A percentile compares a stretch with the other conserved stretches of the same genome.
Evolutionary conservation across 192 early-diverging fungal genomes (phyloP).

Genomic region (Backusella westeae): DNA sequence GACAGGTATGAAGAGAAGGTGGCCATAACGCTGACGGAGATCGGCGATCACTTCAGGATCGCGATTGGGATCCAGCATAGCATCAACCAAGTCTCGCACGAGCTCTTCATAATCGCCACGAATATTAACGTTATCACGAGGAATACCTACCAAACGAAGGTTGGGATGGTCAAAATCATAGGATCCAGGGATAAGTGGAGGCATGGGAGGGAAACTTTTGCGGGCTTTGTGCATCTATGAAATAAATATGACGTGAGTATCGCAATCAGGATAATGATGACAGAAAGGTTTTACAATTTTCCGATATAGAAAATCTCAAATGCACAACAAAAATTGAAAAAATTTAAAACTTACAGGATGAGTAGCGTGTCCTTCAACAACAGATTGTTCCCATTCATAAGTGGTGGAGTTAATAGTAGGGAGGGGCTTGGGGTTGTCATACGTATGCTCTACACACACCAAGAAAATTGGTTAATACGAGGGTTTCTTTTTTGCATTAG

Average conservation of each 20-base stretch:
- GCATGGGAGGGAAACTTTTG: slow-evolving; percentile 53
- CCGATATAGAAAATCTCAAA: background rate
- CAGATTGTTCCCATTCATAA: slow-evolving; percentile 64
- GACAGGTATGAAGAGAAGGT: slow-evolving; percentile 51
- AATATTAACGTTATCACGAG: slow-evolving; percentile 37
- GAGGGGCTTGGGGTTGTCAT: slow-evolving; percentile 29
- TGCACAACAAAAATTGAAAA: background rate
- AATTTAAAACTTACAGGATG: slow-evolving; percentile 46
- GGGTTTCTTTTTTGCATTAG: background rate
- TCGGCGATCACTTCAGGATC: background rate
- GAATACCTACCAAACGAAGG: slow-evolving; percentile 51
- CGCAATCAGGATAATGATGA: too few species aligned
- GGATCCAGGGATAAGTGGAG: slow-evolving; percentile 36
- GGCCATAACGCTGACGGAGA: slow-evolving; percentile 14
- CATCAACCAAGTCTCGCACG: slow-evolving; percentile 36
- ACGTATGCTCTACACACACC: slow-evolving; percentile 24
- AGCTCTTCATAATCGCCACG: slow-evolving; percentile 47
- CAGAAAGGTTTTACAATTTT: background rate
- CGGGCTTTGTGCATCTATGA: slow-evolving; percentile 61
- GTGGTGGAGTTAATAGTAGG: slow-evolving; percentile 40
- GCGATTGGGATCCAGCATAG: background rate
- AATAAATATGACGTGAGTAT: slow-evolving; percentile 1
- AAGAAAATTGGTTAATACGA: background rate
- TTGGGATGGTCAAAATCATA: slow-evolving; percentile 39
- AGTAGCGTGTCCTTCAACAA: slow-evolving; percentile 67